These are phyloP conservation scores for Peterozyma toletana DNA, from an alignment of 805 yeast species.

Conservation along the genomic window DNA sequence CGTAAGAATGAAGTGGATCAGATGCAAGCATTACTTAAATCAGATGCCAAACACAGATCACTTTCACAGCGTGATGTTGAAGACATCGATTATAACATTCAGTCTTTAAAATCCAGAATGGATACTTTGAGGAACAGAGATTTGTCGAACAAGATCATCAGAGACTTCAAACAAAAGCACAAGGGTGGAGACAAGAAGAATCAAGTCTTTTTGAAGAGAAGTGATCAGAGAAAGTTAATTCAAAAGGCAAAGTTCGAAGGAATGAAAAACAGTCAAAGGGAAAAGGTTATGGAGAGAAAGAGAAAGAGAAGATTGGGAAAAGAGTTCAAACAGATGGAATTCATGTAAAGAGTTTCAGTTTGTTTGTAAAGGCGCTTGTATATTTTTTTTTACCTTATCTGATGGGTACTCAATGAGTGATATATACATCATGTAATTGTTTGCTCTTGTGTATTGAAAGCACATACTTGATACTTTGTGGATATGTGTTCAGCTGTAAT, in stretches of 20 bases:
- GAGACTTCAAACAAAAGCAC: slow-evolving; percentile 49
- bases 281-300: slow-evolving; percentile 80
- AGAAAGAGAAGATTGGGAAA: slow-evolving; percentile 79
- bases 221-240: slow-evolving; percentile 66
- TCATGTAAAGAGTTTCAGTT: slow-evolving; percentile 6
- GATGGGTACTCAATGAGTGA: no score
- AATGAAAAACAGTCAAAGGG: slow-evolving; percentile 67
- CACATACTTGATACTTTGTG: no score
- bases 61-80: slow-evolving; percentile 38
- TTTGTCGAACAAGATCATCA: slow-evolving; percentile 58
- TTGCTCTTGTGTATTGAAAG: no score
- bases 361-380: no score
- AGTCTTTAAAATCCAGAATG: slow-evolving; percentile 59
- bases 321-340: slow-evolving; percentile 50
- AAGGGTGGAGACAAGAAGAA: slow-evolving; percentile 41
- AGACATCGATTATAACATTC: slow-evolving; percentile 47
- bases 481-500: no score
- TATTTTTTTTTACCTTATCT: no score
- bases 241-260: slow-evolving; percentile 73
- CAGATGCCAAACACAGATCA: slow-evolving; percentile 36
- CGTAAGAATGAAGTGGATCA: slow-evolving; percentile 64
- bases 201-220: slow-evolving; percentile 54
- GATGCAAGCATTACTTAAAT: slow-evolving; percentile 48
- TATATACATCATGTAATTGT: no score
- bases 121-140: slow-evolving; percentile 70